Base-by-base conservation (phyloP, 805 yeast species). In the Candida verbasci region DNA sequence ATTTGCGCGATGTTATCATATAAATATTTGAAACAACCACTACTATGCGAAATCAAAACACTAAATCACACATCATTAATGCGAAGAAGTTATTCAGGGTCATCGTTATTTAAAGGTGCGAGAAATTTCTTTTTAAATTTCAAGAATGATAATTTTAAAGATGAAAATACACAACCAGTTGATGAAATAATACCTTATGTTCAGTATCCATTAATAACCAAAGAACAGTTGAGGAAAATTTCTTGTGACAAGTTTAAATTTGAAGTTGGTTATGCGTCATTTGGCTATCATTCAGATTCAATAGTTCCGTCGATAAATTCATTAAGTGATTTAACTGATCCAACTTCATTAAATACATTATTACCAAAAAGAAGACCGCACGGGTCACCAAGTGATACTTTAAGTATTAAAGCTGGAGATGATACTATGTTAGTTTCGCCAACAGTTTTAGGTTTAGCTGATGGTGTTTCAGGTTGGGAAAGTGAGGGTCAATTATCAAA, bases 401-500 rank as follows among this genome's bases (percentile, higher is more conserved):
- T 74, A 3, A 68, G 75, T 6, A 64, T 74, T 31, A 69, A 70
- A 42, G 74, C 73, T 16, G 80, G 80, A 1, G 80, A 74, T 43
- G 80, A 74, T 47, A 78, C 80, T 7, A 71, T 74, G 77, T 55
- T 74, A 28, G 70, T 72, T 2, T 68, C 76, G 3, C 76, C 78
- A 0, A 63, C 74, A 4, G 63, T 74, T 29, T 47, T 74, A 37
- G 80, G 75, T 2, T 65, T 74, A 3, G 79, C 80, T 3, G 80
- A 74, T 47, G 80, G 80, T 1, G 76, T 74, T 6, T 68, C 76
- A 15, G 77, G 78, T 1, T 74, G 79, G 79, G 74, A 69, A 46
- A 62, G 68, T 14, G 62, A 58, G 26, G 59, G 56, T 2, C 53
- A 50, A 17, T 50, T 48, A 11, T 30, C 37, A 20, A 68, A 69